phyloP scores from a whole-genome alignment of 176 grass and related monocot species.

The Panicum miliaceum region DNA sequence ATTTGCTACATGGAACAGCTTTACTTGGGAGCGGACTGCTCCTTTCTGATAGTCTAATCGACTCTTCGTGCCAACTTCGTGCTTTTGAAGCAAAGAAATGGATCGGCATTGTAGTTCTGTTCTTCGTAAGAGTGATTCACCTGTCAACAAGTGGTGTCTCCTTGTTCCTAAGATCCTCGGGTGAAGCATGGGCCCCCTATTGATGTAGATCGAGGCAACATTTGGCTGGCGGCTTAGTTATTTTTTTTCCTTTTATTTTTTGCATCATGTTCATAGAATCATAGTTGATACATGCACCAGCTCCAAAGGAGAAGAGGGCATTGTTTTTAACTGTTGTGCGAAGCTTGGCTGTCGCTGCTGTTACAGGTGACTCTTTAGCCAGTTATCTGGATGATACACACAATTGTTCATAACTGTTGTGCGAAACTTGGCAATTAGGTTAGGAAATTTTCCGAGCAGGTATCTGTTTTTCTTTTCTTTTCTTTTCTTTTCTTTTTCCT shows the following conservation, averaged over 20 bases:
- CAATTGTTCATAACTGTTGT: neutral
- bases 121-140: constrained; percentile 15
- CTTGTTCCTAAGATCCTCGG: neutral
- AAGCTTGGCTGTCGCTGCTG: neutral
- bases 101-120: constrained; percentile 5
- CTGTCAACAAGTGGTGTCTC: neutral
- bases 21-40: constrained; percentile 4
- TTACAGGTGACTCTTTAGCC: no score
- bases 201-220: constrained; percentile 7
- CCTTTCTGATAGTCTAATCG: neutral
- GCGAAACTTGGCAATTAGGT: neutral
- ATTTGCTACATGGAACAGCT: constrained; percentile 2
- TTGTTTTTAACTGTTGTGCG: constrained; percentile 5
- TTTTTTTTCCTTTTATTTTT: neutral
- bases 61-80: neutral
- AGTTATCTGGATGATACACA: neutral
- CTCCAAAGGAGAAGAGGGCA: neutral
- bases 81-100: constrained; percentile 1
- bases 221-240: neutral
- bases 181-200: neutral
- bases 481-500: no score
- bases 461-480: neutral
- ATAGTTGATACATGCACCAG: constrained; percentile 32
- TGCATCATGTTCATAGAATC: constrained; percentile 19
- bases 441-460: neutral